Evolutionary conservation across 1,284 basidiomycete genomes (phyloP).

Genomic region (Leccinum griseonigrum): DNA sequence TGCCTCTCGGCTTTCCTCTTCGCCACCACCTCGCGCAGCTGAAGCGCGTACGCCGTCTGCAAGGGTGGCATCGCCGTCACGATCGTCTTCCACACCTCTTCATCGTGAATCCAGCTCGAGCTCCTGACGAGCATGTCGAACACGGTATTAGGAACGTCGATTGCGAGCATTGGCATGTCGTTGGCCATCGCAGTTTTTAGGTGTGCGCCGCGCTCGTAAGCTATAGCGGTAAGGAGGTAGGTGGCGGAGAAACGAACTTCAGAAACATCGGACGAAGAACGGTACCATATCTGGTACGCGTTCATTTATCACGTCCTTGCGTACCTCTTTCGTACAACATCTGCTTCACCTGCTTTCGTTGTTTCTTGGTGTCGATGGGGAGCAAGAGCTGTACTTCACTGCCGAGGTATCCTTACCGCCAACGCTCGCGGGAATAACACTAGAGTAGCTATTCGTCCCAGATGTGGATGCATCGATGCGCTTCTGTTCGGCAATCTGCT

Average conservation of each 20-base stretch:
- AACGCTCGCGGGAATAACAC: background rate
- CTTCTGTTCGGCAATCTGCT: constrained; percentile 75
- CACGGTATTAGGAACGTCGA: constrained; percentile 59
- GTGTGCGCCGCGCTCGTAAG: constrained; percentile 57
- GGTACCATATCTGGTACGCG: background rate
- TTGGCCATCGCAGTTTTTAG: constrained; percentile 56
- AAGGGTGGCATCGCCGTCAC: constrained; percentile 51
- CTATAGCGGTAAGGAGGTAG: constrained; percentile 31
- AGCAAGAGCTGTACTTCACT: constrained; percentile 61
- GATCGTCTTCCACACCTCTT: constrained; percentile 68
- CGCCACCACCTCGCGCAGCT: constrained; percentile 61
- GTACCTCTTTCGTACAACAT: constrained; percentile 67
- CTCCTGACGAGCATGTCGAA: constrained; percentile 63
- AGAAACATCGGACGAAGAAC: constrained; percentile 8
- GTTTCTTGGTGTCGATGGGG: constrained; percentile 70
- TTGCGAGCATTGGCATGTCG: constrained; percentile 64
- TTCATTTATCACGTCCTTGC: background rate
- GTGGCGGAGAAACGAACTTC: background rate
- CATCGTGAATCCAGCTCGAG: constrained; percentile 65
- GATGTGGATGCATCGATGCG: constrained; percentile 65
- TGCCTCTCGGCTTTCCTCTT: constrained; percentile 63
- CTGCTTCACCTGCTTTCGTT: constrained; percentile 67
- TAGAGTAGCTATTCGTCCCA: constrained; percentile 39
- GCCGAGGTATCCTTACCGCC: constrained; percentile 42
- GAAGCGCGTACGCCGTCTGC: constrained; percentile 57